Percentiles rank a stretch among this genome's conserved stretches.
Conservation (phyloP, 495 filamentous ascomycete species). For the Apodospora peruviana region DNA sequence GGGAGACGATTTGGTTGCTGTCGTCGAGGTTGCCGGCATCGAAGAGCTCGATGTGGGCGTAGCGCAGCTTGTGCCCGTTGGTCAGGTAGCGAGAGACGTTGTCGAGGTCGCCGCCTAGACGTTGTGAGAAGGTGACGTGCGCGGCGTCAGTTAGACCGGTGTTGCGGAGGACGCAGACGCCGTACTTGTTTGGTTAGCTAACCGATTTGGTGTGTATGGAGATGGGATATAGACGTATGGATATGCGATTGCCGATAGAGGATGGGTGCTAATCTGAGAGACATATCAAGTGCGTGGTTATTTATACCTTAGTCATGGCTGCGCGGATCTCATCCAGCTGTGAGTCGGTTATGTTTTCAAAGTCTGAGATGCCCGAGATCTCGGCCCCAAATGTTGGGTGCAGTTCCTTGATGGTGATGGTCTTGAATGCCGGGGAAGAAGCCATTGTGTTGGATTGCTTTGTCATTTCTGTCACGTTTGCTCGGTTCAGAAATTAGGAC, state of each 20-base stretch:
- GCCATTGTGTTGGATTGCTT: not conserved
- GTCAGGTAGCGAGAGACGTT: slow-evolving; percentile 50
- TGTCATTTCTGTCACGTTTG: too few relatives aligned
- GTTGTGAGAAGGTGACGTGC: slow-evolving; percentile 49
- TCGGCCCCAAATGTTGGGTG: slow-evolving; percentile 54
- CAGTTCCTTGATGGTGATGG: slow-evolving; percentile 36
- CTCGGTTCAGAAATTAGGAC: too few relatives aligned
- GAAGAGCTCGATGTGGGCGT: slow-evolving; percentile 47
- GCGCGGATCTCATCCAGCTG: slow-evolving; percentile 41
- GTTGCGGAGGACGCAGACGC: slow-evolving; percentile 49
- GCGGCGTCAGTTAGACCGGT: slow-evolving; percentile 46
- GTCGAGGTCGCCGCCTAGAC: slow-evolving; percentile 51
- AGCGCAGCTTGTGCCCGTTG: slow-evolving; percentile 40
- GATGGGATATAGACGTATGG: not conserved
- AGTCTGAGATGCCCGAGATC: slow-evolving; percentile 43
- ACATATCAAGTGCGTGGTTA: not conserved
- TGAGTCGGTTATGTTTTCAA: slow-evolving; percentile 38
- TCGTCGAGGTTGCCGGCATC: slow-evolving; percentile 53
- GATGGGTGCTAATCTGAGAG: not conserved
- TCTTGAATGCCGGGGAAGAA: slow-evolving; percentile 26
- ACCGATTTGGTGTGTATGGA: not conserved
- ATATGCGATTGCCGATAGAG: not conserved
- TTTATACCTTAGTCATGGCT: slow-evolving; percentile 49
- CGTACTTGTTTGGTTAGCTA: slow-evolving; percentile 39
- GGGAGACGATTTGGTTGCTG: slow-evolving; percentile 33